Evolutionary conservation across 352 stramenopile genomes (phyloP).

Genomic region (Phytophthora meadii): DNA sequence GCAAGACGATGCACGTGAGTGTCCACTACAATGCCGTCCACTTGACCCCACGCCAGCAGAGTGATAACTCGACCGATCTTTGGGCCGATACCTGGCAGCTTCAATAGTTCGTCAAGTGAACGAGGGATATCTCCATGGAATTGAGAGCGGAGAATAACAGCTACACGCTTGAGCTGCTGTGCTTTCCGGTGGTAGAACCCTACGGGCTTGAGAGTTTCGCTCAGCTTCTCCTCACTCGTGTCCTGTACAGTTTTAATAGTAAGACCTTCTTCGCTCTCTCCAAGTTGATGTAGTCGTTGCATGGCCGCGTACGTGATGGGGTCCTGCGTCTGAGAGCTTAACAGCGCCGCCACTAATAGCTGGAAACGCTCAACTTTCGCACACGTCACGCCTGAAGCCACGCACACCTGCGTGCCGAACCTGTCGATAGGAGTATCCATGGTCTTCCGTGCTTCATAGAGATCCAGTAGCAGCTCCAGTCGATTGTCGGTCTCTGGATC

Average conservation of each 20-base stretch:
- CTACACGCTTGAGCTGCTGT: slow-evolving; percentile 64
- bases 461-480: slow-evolving; percentile 43
- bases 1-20: slow-evolving; percentile 81
- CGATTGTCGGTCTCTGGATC: slow-evolving; percentile 19
- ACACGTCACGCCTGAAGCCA: slow-evolving; percentile 31
- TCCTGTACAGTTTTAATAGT: slow-evolving; percentile 51
- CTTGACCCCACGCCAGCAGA: slow-evolving; percentile 66
- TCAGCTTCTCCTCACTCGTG: slow-evolving; percentile 42
- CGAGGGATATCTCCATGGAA: slow-evolving; percentile 61
- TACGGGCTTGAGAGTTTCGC: slow-evolving; percentile 65
- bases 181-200: slow-evolving; percentile 82
- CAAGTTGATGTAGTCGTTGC: slow-evolving; percentile 62
- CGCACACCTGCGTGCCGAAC: slow-evolving; percentile 74
- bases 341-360: slow-evolving; percentile 62
- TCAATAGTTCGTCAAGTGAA: slow-evolving; percentile 46
- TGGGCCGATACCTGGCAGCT: slow-evolving; percentile 70
- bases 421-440: slow-evolving; percentile 65
- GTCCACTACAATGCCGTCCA: slow-evolving; percentile 80
- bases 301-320: slow-evolving; percentile 74
- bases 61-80: slow-evolving; percentile 79
- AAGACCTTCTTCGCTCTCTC: slow-evolving; percentile 45
- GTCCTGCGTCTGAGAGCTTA: slow-evolving; percentile 83
- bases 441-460: slow-evolving; percentile 43
- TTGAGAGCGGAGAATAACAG: slow-evolving; percentile 41
- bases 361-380: slow-evolving; percentile 62